Percentiles rank a stretch among this genome's conserved stretches.
These are phyloP conservation scores for Chaetoceros tenuissimus DNA, from an alignment of 108 stramenopile genomes.

Conservation along the genomic window DNA sequence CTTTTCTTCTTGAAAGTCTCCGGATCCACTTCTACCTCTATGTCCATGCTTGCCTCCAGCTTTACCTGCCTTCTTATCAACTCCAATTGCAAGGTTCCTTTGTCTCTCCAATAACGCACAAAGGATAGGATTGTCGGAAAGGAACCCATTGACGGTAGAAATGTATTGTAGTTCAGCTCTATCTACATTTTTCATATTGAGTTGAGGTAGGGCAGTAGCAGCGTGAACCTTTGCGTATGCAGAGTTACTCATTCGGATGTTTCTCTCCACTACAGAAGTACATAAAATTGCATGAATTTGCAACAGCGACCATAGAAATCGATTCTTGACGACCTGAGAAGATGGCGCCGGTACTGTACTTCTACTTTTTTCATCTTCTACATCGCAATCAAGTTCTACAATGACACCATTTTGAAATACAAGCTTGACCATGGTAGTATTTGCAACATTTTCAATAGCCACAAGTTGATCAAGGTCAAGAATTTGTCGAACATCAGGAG, in stretches of 20 bases:
- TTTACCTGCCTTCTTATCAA: constrained; percentile 5
- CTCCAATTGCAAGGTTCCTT: constrained; percentile 30
- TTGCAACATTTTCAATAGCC: constrained; percentile 56
- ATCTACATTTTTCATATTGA: constrained; percentile 69
- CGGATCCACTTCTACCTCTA: constrained; percentile 14
- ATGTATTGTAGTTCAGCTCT: constrained; percentile 77
- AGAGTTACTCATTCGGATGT: constrained; percentile 24
- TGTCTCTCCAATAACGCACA: constrained; percentile 69
- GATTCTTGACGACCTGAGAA: constrained; percentile 57
- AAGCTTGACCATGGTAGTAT: constrained; percentile 47
- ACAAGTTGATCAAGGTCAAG: constrained; percentile 70
- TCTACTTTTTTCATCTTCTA: constrained; percentile 25
- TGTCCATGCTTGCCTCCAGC: constrained; percentile 8
- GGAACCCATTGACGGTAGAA: constrained; percentile 70
- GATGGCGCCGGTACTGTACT: constrained; percentile 37
- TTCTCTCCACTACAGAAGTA: constrained; percentile 68
- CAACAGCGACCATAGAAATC: constrained; percentile 73
- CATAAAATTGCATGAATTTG: constrained; percentile 85
- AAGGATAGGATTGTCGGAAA: constrained; percentile 43
- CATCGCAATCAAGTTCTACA: constrained; percentile 67
- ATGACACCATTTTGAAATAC: constrained; percentile 75
- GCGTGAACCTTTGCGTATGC: constrained; percentile 16
- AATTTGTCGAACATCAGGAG: constrained; percentile 77
- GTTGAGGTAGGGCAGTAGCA: constrained; percentile 36
- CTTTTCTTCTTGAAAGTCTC: constrained; percentile 34